Evolutionary conservation across 139 green algal genomes (phyloP).

Genomic region (Edaphochlamys debaryana): DNA sequence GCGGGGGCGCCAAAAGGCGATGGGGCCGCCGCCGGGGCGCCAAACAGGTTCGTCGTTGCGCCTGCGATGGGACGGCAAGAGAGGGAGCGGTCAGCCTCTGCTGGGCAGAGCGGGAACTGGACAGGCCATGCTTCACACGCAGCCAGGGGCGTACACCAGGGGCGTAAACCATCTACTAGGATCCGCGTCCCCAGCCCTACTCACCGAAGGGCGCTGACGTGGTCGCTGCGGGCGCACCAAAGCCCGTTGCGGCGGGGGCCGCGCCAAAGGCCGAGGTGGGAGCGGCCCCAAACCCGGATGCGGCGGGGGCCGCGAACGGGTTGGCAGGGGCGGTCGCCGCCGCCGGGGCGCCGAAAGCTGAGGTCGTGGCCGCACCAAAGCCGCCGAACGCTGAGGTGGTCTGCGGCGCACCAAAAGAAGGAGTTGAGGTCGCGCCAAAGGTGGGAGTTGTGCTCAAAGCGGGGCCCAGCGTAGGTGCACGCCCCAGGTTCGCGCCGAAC

Average conservation of each 20-base stretch:
- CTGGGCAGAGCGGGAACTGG: too few relatives aligned
- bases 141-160: too few relatives aligned
- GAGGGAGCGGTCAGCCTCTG: too few relatives aligned
- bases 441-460: not conserved
- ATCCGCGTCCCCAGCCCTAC: too few relatives aligned
- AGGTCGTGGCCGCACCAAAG: slow-evolving; percentile 47
- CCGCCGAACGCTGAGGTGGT: slow-evolving; percentile 57
- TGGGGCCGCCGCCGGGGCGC: slow-evolving; percentile 8
- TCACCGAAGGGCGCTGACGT: slow-evolving; percentile 18
- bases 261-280: slow-evolving; percentile 45
- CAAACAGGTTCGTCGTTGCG: slow-evolving; percentile 22
- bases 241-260: slow-evolving; percentile 32
- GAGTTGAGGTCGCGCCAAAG: slow-evolving; percentile 60
- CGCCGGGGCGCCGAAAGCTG: slow-evolving; percentile 56
- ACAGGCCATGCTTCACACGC: too few relatives aligned
- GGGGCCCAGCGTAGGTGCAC: slow-evolving; percentile 54
- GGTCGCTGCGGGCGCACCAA: slow-evolving; percentile 30
- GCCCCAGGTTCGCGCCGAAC: slow-evolving; percentile 46
- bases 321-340: slow-evolving; percentile 26
- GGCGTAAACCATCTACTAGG: too few relatives aligned
- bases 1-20: slow-evolving; percentile 42
- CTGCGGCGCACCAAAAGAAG: slow-evolving; percentile 64
- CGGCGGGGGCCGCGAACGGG: slow-evolving; percentile 40
- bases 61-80: not conserved
- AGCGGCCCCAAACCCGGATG: slow-evolving; percentile 51